Percentiles rank a stretch among this genome's conserved stretches.
These are phyloP conservation scores for Citrus mangshanensis DNA, from an alignment of 345 rosid genomes.

Conservation along the genomic window DNA sequence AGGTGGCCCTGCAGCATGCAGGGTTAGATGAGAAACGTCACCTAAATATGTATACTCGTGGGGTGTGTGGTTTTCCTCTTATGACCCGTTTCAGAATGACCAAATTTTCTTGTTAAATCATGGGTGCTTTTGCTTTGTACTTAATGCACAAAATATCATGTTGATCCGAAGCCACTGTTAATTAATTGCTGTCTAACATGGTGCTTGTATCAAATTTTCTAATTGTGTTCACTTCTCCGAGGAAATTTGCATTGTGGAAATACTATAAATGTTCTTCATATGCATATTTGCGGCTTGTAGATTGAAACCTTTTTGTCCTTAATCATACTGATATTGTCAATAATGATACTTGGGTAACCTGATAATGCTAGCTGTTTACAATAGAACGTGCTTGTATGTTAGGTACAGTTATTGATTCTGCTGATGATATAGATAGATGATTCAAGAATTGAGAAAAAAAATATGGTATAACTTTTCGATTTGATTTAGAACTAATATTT, in stretches of 20 bases:
- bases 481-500: neutral
- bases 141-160: constrained; percentile 25
- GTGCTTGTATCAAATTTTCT: constrained; percentile 29
- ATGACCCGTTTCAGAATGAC: constrained; percentile 26
- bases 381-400: neutral
- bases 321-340: neutral
- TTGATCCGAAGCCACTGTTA: constrained; percentile 24
- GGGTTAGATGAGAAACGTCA: constrained; percentile 64
- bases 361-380: neutral
- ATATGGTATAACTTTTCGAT: neutral
- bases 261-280: neutral
- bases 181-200: constrained; percentile 25
- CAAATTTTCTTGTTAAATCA: constrained; percentile 35
- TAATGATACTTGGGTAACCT: neutral
- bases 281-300: neutral
- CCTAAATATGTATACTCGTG: constrained; percentile 35
- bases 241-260: constrained; percentile 17
- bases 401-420: neutral
- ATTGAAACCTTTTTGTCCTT: neutral
- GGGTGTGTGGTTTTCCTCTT: constrained; percentile 35
- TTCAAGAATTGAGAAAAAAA: neutral
- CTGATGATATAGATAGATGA: neutral
- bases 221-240: neutral
- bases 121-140: constrained; percentile 37
- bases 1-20: constrained; percentile 70